phyloP scores from a whole-genome alignment of 139 green algal genomes.

The Eudorina sp. region DNA sequence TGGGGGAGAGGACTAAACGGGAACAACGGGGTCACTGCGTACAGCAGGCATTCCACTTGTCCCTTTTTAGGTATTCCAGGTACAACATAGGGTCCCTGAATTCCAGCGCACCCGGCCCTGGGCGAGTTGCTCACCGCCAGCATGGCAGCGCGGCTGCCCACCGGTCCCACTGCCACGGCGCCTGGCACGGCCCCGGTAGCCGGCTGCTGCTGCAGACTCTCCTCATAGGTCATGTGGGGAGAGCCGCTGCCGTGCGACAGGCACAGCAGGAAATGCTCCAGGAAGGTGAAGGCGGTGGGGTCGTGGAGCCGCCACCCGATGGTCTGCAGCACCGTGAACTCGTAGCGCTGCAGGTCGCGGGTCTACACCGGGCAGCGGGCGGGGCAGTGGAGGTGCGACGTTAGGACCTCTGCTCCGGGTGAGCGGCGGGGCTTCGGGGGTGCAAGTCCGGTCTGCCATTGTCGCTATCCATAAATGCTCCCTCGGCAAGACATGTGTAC shows the following conservation, averaged over 20 bases:
- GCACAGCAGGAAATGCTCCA: constrained; percentile 4
- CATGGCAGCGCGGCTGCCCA: not conserved
- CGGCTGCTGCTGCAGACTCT: not conserved
- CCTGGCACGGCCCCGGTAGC: not conserved
- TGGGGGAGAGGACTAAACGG: not conserved
- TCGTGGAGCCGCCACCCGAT: constrained; percentile 8
- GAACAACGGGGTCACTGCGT: not conserved
- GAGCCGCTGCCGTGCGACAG: not conserved
- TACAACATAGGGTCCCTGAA: too few relatives aligned
- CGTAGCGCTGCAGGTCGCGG: constrained; percentile 1
- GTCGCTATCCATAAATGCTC: not conserved
- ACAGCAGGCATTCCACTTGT: not conserved
- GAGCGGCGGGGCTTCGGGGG: too few relatives aligned
- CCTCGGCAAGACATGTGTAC: not conserved
- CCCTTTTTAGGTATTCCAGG: too few relatives aligned
- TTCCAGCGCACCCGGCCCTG: too few relatives aligned
- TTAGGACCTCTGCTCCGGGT: too few relatives aligned
- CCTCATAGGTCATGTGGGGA: not conserved
- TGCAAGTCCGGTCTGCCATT: too few relatives aligned
- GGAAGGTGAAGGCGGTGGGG: constrained; percentile 24
- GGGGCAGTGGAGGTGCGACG: not conserved
- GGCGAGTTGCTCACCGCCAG: too few relatives aligned
- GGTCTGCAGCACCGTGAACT: constrained; percentile 21
- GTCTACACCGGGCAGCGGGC: not conserved
- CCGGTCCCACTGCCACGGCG: too few relatives aligned